A percentile compares a stretch with the other conserved stretches of the same genome.
Evolutionary conservation across 805 yeast species (phyloP).

Genomic region (Priceomyces medius): DNA sequence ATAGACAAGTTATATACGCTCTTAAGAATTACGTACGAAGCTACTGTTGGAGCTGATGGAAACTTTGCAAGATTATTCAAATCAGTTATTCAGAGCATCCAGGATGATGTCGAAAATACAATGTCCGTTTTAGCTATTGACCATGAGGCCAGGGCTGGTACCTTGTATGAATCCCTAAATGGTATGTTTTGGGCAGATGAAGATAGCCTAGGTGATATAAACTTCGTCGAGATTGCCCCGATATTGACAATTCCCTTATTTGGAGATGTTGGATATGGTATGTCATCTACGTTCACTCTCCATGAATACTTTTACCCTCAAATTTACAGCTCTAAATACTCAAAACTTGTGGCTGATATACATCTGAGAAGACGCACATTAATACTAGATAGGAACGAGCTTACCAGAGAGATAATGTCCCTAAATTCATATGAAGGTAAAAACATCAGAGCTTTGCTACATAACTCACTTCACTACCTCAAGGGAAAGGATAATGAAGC

Average conservation of each 20-base stretch:
- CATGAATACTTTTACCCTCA: constrained; percentile 36
- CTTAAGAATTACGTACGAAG: constrained; percentile 4
- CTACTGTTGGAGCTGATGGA: constrained; percentile 10
- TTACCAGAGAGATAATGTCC: constrained; percentile 28
- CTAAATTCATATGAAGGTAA: constrained; percentile 42
- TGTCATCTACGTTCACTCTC: constrained; percentile 21
- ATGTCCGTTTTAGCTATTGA: constrained; percentile 34
- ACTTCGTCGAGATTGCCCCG: constrained; percentile 28
- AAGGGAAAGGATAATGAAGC: constrained; percentile 12
- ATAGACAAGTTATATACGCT: constrained; percentile 8
- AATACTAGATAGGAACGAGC: constrained; percentile 15
- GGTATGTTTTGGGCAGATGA: constrained; percentile 38
- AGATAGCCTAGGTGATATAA: constrained; percentile 27
- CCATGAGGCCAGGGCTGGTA: constrained; percentile 21
- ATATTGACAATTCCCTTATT: constrained; percentile 29
- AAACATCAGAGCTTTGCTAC: constrained; percentile 26
- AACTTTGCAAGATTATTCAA: constrained; percentile 18
- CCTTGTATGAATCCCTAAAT: constrained; percentile 33
- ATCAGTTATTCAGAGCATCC: constrained; percentile 27
- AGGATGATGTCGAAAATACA: constrained; percentile 23
- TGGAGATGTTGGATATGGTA: constrained; percentile 21
- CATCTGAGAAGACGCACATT: constrained; percentile 14
- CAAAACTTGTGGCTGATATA: constrained; percentile 21
- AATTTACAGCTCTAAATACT: constrained; percentile 25
- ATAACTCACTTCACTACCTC: constrained; percentile 16